Evolutionary conservation across 225 moss, liverwort and hornwort genomes (phyloP).

Genomic region (Bryum argenteum): DNA sequence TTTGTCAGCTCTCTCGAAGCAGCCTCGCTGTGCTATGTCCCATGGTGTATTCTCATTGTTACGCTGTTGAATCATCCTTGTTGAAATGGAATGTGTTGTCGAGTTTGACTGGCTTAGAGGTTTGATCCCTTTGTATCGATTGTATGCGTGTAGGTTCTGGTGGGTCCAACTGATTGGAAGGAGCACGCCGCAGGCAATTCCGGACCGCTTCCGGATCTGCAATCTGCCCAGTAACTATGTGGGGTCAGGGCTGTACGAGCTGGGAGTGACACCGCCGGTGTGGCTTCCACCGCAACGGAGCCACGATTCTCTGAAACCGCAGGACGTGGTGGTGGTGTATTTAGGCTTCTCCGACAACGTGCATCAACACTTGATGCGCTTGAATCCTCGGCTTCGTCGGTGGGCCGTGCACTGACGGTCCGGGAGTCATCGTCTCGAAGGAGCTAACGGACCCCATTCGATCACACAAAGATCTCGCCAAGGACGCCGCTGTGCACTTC

Average conservation of each 20-base stretch:
- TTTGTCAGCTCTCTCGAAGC: too few species aligned
- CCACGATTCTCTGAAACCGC: slow-evolving; percentile 41
- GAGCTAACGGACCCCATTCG: too few species aligned
- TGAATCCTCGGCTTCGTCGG: too few species aligned
- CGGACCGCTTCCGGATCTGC: slow-evolving; percentile 64
- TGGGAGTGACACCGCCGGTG: slow-evolving; percentile 70
- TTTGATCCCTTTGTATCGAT: neutral
- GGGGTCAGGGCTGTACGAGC: slow-evolving; percentile 84
- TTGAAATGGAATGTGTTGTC: too few species aligned
- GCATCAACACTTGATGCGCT: slow-evolving; percentile 77
- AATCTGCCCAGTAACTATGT: slow-evolving; percentile 68
- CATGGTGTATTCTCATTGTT: too few species aligned
- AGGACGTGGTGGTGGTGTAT: slow-evolving; percentile 84
- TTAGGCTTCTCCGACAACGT: slow-evolving; percentile 83
- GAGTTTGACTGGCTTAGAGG: too few species aligned
- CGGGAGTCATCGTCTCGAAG: too few species aligned
- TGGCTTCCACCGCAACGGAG: slow-evolving; percentile 46
- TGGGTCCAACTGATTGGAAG: slow-evolving; percentile 88
- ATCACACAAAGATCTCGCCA: too few species aligned
- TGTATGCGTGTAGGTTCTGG: slow-evolving; percentile 55
- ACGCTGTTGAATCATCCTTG: too few species aligned
- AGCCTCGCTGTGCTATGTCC: too few species aligned
- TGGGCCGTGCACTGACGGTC: too few species aligned
- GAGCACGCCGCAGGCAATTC: slow-evolving; percentile 71
- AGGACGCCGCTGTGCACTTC: too few species aligned